phyloP scores from a whole-genome alignment of 495 filamentous ascomycete species.

The Cercophora sp. region DNA sequence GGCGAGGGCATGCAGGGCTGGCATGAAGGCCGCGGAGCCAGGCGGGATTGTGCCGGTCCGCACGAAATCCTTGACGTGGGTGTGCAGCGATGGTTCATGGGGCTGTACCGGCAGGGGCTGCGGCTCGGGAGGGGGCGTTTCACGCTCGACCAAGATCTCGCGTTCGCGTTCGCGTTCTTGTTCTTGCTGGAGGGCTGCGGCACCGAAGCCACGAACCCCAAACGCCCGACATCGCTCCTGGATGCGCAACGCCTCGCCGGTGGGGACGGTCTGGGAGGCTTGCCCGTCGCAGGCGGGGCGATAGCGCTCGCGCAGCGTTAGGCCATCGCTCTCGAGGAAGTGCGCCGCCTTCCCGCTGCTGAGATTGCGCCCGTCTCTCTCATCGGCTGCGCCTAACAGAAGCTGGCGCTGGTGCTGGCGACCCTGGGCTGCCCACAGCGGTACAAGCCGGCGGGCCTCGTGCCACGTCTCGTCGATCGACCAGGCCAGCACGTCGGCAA shows the following conservation, averaged over 20 bases:
- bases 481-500: conserved; percentile 57
- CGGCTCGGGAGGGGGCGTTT: conserved; percentile 54
- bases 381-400: conserved; percentile 28
- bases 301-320: conserved; percentile 23
- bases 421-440: conserved; percentile 61
- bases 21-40: conserved; percentile 31
- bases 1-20: conserved; percentile 23
- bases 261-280: not conserved
- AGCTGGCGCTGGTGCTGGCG: conserved; percentile 37
- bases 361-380: conserved; percentile 5
- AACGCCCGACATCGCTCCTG: not conserved
- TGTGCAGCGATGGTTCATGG: conserved; percentile 48
- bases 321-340: conserved; percentile 42
- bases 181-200: conserved; percentile 59
- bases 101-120: conserved; percentile 25
- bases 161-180: conserved; percentile 66
- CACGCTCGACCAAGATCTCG: conserved; percentile 57
- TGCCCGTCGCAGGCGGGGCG: not conserved
- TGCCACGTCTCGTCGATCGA: conserved; percentile 53
- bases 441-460: conserved; percentile 45
- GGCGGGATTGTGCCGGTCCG: conserved; percentile 3
- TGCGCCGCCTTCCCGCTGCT: conserved; percentile 29
- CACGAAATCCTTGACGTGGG: conserved; percentile 36
- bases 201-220: not conserved
- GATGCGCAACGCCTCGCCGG: not conserved